phyloP scores from a whole-genome alignment of 345 rosid genomes.

The Brassica rapa region DNA sequence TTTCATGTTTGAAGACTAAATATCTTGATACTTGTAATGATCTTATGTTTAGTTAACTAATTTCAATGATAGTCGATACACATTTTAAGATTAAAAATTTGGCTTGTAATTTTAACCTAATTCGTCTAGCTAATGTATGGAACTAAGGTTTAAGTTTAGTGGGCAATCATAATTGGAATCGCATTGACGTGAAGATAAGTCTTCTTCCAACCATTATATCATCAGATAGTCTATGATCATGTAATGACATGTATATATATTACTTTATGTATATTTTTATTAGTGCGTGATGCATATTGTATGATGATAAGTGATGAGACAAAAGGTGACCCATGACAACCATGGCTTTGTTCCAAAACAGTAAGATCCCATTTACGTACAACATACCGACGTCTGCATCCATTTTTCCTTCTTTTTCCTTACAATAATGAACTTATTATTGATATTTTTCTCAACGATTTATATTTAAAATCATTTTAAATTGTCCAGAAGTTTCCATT shows the following conservation, averaged over 20 bases:
- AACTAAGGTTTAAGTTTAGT: too few species aligned
- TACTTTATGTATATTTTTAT: not conserved
- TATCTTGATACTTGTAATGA: too few species aligned
- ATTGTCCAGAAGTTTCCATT: not conserved
- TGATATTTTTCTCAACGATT: not conserved
- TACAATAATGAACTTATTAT: constrained; percentile 15
- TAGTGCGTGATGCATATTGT: constrained; percentile 12
- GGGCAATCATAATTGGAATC: too few species aligned
- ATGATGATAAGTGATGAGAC: constrained; percentile 29
- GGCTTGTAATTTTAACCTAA: too few species aligned
- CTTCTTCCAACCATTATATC: too few species aligned
- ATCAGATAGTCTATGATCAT: not conserved
- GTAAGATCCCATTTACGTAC: constrained; percentile 33
- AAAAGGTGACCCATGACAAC: constrained; percentile 34
- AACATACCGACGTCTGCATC: constrained; percentile 9
- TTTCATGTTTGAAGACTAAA: not conserved
- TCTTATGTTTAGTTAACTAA: too few species aligned
- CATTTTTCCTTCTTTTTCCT: not conserved
- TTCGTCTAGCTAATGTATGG: too few species aligned
- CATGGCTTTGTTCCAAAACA: constrained; percentile 23
- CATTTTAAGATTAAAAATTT: too few species aligned
- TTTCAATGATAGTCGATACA: too few species aligned
- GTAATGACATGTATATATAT: not conserved
- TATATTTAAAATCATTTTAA: not conserved
- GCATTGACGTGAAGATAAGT: too few species aligned